Conservation (phyloP, 2,329 filamentous ascomycete species). For the Neurospora crassa region DNA sequence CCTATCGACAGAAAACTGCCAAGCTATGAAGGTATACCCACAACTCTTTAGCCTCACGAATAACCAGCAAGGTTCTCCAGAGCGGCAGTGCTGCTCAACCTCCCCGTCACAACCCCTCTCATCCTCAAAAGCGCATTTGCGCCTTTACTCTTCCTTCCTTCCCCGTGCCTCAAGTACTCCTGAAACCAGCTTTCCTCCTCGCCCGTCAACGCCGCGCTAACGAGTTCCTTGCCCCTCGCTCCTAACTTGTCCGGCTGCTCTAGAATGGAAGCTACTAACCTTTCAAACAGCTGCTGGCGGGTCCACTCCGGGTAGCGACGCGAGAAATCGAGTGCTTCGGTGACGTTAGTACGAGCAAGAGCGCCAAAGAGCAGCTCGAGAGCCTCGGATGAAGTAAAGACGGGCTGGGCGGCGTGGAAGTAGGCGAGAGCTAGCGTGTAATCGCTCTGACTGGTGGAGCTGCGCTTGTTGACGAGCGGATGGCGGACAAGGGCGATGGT, state of each 20-base stretch:
- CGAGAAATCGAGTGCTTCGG: slow-evolving; percentile 65
- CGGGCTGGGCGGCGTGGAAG: slow-evolving; percentile 66
- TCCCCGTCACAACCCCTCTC: slow-evolving; percentile 17
- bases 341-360: slow-evolving; percentile 55
- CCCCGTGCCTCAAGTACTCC: slow-evolving; percentile 54
- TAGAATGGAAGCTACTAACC: slow-evolving; percentile 52
- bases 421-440: slow-evolving; percentile 64
- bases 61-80: background rate
- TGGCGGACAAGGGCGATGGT: slow-evolving; percentile 57
- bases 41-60: background rate
- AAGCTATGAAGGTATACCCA: background rate
- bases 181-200: slow-evolving; percentile 69
- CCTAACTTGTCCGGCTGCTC: slow-evolving; percentile 30
- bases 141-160: slow-evolving; percentile 49
- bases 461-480: slow-evolving; percentile 33
- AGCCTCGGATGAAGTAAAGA: slow-evolving; percentile 53
- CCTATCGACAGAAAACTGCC: background rate
- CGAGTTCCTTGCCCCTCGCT: slow-evolving; percentile 55
- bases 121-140: slow-evolving; percentile 14
- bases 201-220: slow-evolving; percentile 60
- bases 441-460: slow-evolving; percentile 27
- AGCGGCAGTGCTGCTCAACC: slow-evolving; percentile 1
- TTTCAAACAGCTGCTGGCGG: slow-evolving; percentile 56
- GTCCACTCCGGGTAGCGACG: slow-evolving; percentile 52
- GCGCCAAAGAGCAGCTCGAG: slow-evolving; percentile 61